Evolutionary conservation across 1,284 basidiomycete species (phyloP).

Genomic region (Taiwanofungus camphoratus): DNA sequence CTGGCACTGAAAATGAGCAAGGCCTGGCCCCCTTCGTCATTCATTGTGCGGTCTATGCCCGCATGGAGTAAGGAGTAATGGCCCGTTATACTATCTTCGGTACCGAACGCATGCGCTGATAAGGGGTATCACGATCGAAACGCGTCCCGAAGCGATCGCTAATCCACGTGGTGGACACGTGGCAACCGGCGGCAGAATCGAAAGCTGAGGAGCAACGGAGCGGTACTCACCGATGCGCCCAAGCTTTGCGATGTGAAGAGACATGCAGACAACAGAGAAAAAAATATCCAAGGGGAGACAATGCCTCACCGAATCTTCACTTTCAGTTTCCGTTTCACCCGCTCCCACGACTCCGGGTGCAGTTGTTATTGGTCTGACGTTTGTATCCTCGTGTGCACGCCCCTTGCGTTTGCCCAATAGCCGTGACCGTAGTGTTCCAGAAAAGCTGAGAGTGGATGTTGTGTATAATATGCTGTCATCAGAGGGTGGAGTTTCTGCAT

Average conservation of each 20-base stretch:
- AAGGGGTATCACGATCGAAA: too few species aligned
- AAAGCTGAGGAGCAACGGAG: neutral
- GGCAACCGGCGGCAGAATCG: neutral
- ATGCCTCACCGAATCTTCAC: slow-evolving; percentile 66
- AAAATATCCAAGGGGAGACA: too few species aligned
- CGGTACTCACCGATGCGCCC: neutral
- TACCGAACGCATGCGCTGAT: too few species aligned
- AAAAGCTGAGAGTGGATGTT: slow-evolving; percentile 15
- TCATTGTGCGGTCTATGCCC: too few species aligned
- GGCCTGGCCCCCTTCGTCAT: too few species aligned
- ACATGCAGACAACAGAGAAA: slow-evolving; percentile 5
- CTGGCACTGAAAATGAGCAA: too few species aligned
- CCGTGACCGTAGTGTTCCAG: slow-evolving; percentile 26
- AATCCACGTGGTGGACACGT: neutral
- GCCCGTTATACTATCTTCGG: too few species aligned
- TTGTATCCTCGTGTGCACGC: slow-evolving; percentile 16
- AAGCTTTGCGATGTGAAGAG: neutral
- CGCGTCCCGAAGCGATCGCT: too few species aligned
- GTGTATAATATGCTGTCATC: slow-evolving; percentile 28
- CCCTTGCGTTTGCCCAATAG: slow-evolving; percentile 32
- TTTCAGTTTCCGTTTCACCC: slow-evolving; percentile 74
- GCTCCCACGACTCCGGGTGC: slow-evolving; percentile 53
- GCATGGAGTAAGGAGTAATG: too few species aligned
- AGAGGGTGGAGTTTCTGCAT: slow-evolving; percentile 15
- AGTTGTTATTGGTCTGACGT: slow-evolving; percentile 45